Percentiles rank a stretch among this genome's conserved stretches.
phyloP scores from a whole-genome alignment of 2,329 filamentous ascomycete species.

The Dothistroma septosporum region DNA sequence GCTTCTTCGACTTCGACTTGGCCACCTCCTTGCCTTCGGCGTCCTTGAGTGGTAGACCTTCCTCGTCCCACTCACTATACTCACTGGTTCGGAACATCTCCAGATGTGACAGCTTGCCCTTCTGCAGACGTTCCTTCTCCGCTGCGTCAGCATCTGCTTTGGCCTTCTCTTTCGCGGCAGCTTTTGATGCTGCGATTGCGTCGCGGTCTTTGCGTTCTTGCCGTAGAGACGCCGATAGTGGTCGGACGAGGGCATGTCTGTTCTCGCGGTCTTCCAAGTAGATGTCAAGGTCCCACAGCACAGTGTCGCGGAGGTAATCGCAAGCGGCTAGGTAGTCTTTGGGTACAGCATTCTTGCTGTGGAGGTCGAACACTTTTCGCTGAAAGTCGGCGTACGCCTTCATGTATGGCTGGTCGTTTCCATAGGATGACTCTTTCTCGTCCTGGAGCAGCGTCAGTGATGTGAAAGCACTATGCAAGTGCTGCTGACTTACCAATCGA shows the following conservation, averaged over 20 bases:
- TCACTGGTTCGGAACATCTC: constrained; percentile 58
- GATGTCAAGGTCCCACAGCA: constrained; percentile 76
- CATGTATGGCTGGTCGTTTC: constrained; percentile 42
- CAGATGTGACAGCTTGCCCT: constrained; percentile 54
- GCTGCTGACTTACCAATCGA: constrained; percentile 9
- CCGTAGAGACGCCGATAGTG: constrained; percentile 49
- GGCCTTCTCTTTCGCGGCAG: constrained; percentile 44
- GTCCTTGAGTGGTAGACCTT: constrained; percentile 74
- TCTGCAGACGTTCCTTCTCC: constrained; percentile 48
- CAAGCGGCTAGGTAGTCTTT: constrained; percentile 73
- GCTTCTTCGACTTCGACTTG: constrained; percentile 74
- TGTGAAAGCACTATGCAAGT: background rate
- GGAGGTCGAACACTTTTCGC: constrained; percentile 58
- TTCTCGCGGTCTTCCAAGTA: constrained; percentile 78
- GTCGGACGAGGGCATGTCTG: constrained; percentile 68
- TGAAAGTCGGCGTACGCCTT: constrained; percentile 51
- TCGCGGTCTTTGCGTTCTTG: constrained; percentile 52
- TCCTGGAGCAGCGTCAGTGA: constrained; percentile 5
- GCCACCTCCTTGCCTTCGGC: constrained; percentile 73
- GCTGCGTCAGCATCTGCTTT: constrained; percentile 52
- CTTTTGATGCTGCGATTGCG: constrained; percentile 50
- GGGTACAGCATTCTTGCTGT: constrained; percentile 47
- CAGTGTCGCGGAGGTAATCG: constrained; percentile 73
- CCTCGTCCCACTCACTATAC: constrained; percentile 71
- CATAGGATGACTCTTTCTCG: constrained; percentile 25